Conservation (phyloP, 352 stramenopile species). For the Globisporangium emineosum region DNA sequence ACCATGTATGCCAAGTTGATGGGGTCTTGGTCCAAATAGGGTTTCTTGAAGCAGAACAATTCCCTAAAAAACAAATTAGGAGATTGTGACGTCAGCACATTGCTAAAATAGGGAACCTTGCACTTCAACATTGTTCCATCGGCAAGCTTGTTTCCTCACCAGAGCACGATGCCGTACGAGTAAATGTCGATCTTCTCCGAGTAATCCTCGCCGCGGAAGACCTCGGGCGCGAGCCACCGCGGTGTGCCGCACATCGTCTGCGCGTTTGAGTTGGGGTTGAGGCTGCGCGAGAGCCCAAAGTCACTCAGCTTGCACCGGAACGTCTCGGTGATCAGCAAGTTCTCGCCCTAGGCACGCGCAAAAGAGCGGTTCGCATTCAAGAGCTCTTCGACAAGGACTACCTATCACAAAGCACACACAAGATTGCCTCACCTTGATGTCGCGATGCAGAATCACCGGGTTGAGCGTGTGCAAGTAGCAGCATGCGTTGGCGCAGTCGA, state of each 20-base stretch:
- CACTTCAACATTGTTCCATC: neutral
- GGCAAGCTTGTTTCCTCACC: conserved; percentile 26
- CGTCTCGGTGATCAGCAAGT: conserved; percentile 65
- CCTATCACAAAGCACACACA: neutral
- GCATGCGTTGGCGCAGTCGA: conserved; percentile 64
- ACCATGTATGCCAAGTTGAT: conserved; percentile 80
- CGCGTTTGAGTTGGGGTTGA: conserved; percentile 63
- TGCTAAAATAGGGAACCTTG: neutral
- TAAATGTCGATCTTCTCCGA: conserved; percentile 86
- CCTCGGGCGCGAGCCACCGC: conserved; percentile 74
- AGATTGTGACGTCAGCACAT: no score
- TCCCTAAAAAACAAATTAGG: conserved; percentile 49
- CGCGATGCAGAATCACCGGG: conserved; percentile 60
- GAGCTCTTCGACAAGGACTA: neutral
- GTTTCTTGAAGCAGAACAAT: conserved; percentile 83
- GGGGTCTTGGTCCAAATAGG: conserved; percentile 73
- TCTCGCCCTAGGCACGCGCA: conserved; percentile 47
- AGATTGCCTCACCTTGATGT: conserved; percentile 51
- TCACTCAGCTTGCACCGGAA: conserved; percentile 77
- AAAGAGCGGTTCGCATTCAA: no score
- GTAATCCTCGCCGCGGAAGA: conserved; percentile 82
- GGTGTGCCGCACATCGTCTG: conserved; percentile 77
- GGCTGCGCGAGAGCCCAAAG: conserved; percentile 67
- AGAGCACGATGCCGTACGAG: conserved; percentile 81
- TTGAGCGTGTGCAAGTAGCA: conserved; percentile 61